Evolutionary conservation across 1,139 yeast species (phyloP).

Genomic region (Saccharomyces hybrid): DNA sequence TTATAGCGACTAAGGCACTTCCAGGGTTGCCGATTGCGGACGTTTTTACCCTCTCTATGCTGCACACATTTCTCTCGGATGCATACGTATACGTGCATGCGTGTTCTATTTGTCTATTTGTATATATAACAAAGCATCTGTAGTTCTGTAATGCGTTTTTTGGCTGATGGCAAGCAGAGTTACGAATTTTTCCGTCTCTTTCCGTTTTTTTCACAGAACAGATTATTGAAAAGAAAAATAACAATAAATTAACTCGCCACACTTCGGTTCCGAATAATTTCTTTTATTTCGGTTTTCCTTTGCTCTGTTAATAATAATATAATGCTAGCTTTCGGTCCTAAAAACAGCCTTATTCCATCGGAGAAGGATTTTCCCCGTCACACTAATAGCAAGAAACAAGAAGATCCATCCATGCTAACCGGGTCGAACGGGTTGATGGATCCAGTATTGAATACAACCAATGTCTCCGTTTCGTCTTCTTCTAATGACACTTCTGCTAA

Average conservation of each 20-base stretch:
- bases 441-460: slow-evolving; percentile 4
- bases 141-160: neutral
- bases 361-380: neutral
- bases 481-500: slow-evolving; percentile 3
- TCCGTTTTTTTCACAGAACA: neutral
- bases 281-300: neutral
- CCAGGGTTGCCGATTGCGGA: neutral
- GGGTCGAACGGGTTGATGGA: neutral
- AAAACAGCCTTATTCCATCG: neutral
- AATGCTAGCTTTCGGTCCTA: neutral
- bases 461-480: slow-evolving; percentile 5
- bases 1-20: neutral
- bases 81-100: neutral
- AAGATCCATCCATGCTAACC: neutral
- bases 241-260: neutral
- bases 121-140: neutral
- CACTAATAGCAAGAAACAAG: neutral
- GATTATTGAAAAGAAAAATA: neutral
- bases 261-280: neutral
- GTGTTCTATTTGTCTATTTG: neutral
- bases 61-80: neutral
- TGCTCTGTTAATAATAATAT: neutral
- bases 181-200: neutral
- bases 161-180: neutral
- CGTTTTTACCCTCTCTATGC: neutral